These are phyloP conservation scores for Teratosphaeria zuluensis DNA, from an alignment of 2,329 filamentous ascomycete genomes.

Conservation along the genomic window DNA sequence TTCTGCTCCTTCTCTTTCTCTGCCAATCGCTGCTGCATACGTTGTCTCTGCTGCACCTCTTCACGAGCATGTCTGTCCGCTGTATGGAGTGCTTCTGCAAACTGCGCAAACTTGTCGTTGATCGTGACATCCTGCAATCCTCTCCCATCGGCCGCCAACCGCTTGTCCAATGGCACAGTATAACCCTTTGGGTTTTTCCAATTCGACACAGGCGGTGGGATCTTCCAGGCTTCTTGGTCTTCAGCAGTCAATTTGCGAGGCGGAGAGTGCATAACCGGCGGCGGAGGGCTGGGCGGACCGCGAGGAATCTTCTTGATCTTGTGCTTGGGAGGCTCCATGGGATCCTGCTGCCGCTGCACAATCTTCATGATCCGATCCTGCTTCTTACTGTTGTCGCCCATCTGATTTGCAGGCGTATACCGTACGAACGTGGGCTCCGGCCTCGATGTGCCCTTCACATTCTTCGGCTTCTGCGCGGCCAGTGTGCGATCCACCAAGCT, in stretches of 20 bases:
- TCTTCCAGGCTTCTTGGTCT: slow-evolving; percentile 95
- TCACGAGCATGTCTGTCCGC: slow-evolving; percentile 91
- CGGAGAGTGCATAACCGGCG: slow-evolving; percentile 89
- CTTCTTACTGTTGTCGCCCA: slow-evolving; percentile 78
- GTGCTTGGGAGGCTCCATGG: slow-evolving; percentile 95
- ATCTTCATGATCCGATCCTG: slow-evolving; percentile 98
- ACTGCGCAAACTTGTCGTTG: slow-evolving; percentile 97
- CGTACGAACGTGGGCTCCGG: slow-evolving; percentile 87
- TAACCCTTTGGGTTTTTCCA: slow-evolving; percentile 99
- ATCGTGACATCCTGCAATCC: slow-evolving; percentile 89
- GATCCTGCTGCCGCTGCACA: slow-evolving; percentile 84
- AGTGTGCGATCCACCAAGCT: slow-evolving; percentile 75
- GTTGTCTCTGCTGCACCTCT: slow-evolving; percentile 80
- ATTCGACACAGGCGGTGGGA: slow-evolving; percentile 81
- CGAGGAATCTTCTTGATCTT: slow-evolving; percentile 98
- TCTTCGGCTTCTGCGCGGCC: slow-evolving; percentile 91
- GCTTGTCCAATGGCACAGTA: slow-evolving; percentile 90
- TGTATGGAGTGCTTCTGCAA: slow-evolving; percentile 87
- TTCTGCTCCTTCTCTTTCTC: slow-evolving; percentile 95
- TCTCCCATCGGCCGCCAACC: slow-evolving; percentile 84
- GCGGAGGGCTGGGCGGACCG: slow-evolving; percentile 83
- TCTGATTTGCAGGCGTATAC: slow-evolving; percentile 93
- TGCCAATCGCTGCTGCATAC: slow-evolving; percentile 91
- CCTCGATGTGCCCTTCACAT: slow-evolving; percentile 69
- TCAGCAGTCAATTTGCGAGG: slow-evolving; percentile 91